Percentiles rank a stretch among this genome's conserved stretches.
phyloP scores from a whole-genome alignment of 495 filamentous ascomycete species.

The Clavariopsis aquatica region DNA sequence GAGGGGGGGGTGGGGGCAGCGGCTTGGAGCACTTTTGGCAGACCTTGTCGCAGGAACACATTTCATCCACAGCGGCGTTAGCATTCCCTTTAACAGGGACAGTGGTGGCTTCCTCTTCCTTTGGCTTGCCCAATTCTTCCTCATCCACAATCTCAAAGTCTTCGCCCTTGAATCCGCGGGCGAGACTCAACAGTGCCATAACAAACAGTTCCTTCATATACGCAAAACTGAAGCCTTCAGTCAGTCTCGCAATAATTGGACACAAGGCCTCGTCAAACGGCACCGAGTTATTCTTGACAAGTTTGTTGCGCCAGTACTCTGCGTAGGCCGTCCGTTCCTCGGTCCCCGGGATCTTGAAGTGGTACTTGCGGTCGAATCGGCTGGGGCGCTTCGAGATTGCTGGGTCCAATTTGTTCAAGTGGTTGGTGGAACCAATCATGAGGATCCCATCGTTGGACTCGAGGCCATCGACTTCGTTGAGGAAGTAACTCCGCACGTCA shows the following conservation, averaged over 20 bases:
- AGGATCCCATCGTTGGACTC: slow-evolving; percentile 50
- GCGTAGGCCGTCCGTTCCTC: slow-evolving; percentile 41
- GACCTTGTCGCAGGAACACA: slow-evolving; percentile 13
- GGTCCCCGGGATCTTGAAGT: slow-evolving; percentile 40
- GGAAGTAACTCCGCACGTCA: slow-evolving; percentile 60
- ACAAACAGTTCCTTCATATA: slow-evolving; percentile 40
- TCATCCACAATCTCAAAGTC: slow-evolving; percentile 27
- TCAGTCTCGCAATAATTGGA: slow-evolving; percentile 23
- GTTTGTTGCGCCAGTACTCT: slow-evolving; percentile 44
- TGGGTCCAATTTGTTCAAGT: slow-evolving; percentile 44
- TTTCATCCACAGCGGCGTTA: no score
- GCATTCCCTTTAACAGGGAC: slow-evolving; percentile 2
- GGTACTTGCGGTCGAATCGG: slow-evolving; percentile 47
- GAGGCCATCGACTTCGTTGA: slow-evolving; percentile 73
- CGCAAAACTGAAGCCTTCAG: slow-evolving; percentile 38
- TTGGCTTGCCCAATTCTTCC: slow-evolving; percentile 8
- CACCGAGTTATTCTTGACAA: slow-evolving; percentile 28
- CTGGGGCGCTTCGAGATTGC: slow-evolving; percentile 44
- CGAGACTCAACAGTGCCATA: slow-evolving; percentile 34
- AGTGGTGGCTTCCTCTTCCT: not conserved
- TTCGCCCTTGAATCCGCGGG: slow-evolving; percentile 26
- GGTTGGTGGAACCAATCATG: slow-evolving; percentile 46
- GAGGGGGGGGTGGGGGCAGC: not conserved
- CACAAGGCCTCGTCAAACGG: slow-evolving; percentile 37
- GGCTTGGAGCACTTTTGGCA: slow-evolving; percentile 21